Percentiles rank a stretch among this genome's conserved stretches.
phyloP scores from a whole-genome alignment of 495 filamentous ascomycete species.

The Aspergillus coremiiformis region DNA sequence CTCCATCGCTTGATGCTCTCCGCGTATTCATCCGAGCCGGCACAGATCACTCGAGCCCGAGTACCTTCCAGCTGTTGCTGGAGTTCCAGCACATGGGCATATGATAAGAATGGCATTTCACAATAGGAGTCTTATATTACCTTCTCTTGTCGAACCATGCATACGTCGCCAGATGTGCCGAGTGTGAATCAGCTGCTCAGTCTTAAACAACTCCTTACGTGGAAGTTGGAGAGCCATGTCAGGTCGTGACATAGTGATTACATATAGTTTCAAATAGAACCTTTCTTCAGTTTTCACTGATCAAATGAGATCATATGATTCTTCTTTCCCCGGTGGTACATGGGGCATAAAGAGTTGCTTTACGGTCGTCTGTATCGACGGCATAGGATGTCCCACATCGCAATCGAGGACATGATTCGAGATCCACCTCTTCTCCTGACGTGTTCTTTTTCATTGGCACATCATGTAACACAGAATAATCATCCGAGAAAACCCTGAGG shows the following conservation, averaged over 20 bases:
- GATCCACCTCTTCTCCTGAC: no score
- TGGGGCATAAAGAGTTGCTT: no score
- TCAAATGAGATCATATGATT: not conserved
- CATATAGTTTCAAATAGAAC: not conserved
- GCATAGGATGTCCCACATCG: no score
- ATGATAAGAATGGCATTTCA: not conserved
- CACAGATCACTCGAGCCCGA: constrained; percentile 1
- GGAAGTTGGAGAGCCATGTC: not conserved
- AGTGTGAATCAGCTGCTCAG: no score
- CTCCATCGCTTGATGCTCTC: constrained; percentile 14
- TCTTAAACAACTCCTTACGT: not conserved
- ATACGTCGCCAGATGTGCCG: no score
- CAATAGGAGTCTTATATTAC: not conserved
- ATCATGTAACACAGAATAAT: not conserved
- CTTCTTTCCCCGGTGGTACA: no score
- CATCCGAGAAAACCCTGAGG: not conserved
- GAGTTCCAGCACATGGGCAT: not conserved
- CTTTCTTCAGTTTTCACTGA: not conserved
- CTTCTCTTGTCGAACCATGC: no score
- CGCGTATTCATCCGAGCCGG: constrained; percentile 10
- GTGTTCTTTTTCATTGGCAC: no score
- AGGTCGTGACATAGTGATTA: not conserved
- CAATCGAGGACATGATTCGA: no score
- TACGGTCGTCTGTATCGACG: no score
- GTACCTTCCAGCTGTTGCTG: constrained; percentile 5